Base-by-base conservation (phyloP, 169 alveolate genomes). In the Condylostoma magnum region DNA sequence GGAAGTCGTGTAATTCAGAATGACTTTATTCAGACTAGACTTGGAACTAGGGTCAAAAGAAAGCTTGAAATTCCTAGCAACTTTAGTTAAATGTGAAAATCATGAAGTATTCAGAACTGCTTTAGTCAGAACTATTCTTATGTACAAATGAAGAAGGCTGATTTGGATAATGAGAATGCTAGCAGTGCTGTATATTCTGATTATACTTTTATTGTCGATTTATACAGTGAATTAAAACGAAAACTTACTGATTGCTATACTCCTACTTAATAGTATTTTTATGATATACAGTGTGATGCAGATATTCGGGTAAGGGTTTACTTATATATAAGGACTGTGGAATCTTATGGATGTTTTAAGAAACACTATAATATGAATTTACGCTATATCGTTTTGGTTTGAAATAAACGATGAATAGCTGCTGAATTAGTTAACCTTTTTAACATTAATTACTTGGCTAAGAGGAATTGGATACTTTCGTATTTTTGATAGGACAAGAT, bases 381-480 rank as follows among this genome's bases (percentile, higher is more conserved):
- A n/a, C n/a, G n/a, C n/a, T n/a, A n/a, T n/a, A n/a, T n/a, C n/a
- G n/a, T n/a, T n/a, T n/a, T n/a, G n/a, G n/a, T n/a, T n/a, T n/a
- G n/a, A n/a, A n/a, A n/a, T n/a, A n/a, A n/a, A n/a, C n/a, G n/a
- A n/a, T n/a, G n/a, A n/a, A n/a, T n/a, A n/a, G n/a, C n/a, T n/a
- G n/a, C 48, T 10, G 48, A 15, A 10, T 41, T 41, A 10, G 48
- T 18, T 63, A 12, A 33, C 34, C n/a, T 18, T 67, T 0, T 6
- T 36, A 3, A 18, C 46, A 28, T 8, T 67, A 1, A 1, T 66
- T 6, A 15, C 58, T 3, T 66, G 41, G 41, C 10, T 47, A 15
- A 66, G 75, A 66, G 75, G 65, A 27, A 66, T 66, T 10, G 15
- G 65, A 20, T 66, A 46, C 25, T 66, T 66, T 63, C 20, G 47